A percentile compares a stretch with the other conserved stretches of the same genome.
These are phyloP conservation scores for Leonotis leonurus DNA, from an alignment of 257 asterid species.

Conservation along the genomic window DNA sequence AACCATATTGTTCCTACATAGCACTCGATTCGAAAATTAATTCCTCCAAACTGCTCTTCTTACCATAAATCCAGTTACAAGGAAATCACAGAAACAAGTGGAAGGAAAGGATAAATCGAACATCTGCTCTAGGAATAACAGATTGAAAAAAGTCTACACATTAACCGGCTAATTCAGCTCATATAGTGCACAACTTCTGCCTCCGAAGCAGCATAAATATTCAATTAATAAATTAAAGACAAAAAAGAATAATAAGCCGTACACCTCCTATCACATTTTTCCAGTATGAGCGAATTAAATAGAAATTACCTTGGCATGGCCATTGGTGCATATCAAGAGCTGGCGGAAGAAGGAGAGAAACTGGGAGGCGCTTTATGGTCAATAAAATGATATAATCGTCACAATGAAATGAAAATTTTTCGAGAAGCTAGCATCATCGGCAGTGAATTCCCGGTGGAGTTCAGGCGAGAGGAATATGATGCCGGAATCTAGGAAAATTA, in stretches of 20 bases:
- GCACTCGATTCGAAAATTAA: background rate
- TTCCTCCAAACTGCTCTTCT: background rate
- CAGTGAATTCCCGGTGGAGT: conserved; percentile 2
- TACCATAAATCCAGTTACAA: background rate
- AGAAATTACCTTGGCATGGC: conserved; percentile 45
- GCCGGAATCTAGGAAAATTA: conserved; percentile 1
- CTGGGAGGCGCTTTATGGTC: conserved; percentile 29
- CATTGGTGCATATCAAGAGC: conserved; percentile 43
- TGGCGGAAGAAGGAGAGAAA: conserved; percentile 15
- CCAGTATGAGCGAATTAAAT: background rate
- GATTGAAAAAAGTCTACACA: background rate
- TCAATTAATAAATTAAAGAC: background rate
- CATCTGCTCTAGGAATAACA: background rate
- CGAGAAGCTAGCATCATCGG: conserved; percentile 3
- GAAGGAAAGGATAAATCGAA: background rate
- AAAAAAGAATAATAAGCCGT: background rate
- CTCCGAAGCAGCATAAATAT: background rate
- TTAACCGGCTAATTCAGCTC: conserved; percentile 7
- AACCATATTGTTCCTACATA: background rate
- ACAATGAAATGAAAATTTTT: background rate
- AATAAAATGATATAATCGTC: background rate
- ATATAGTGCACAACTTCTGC: background rate
- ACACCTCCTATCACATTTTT: background rate
- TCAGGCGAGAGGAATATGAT: conserved; percentile 8
- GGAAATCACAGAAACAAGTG: background rate